These are phyloP conservation scores for Albifimbria verrucaria DNA, from an alignment of 2,329 filamentous ascomycete genomes.

Conservation along the genomic window DNA sequence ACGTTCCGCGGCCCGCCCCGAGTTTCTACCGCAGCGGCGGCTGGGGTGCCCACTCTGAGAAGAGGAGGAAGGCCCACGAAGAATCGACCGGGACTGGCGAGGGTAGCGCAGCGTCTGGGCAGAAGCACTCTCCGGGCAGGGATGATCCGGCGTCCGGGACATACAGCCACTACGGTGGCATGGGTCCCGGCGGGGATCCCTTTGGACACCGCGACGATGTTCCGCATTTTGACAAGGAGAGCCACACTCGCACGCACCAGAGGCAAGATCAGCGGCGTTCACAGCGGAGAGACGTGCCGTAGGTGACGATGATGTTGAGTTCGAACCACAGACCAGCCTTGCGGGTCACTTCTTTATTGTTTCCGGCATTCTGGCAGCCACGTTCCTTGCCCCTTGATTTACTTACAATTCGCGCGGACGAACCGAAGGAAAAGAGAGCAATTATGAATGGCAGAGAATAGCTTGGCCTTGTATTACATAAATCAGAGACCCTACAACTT, in stretches of 20 bases:
- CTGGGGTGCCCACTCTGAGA: slow-evolving; percentile 65
- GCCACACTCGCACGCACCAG: slow-evolving; percentile 72
- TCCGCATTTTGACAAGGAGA: slow-evolving; percentile 73
- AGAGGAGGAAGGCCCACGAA: slow-evolving; percentile 53
- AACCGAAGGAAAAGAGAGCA: slow-evolving; percentile 22
- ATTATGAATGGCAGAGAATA: slow-evolving; percentile 1
- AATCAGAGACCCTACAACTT: not conserved
- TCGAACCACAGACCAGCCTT: slow-evolving; percentile 38
- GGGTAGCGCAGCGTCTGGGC: slow-evolving; percentile 17
- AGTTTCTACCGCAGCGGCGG: slow-evolving; percentile 82
- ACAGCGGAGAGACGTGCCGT: slow-evolving; percentile 34
- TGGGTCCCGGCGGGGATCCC: slow-evolving; percentile 56
- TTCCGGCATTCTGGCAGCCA: slow-evolving; percentile 42
- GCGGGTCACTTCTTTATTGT: slow-evolving; percentile 48
- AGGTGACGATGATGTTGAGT: slow-evolving; percentile 32
- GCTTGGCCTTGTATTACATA: not conserved
- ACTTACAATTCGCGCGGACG: slow-evolving; percentile 35
- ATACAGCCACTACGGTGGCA: slow-evolving; percentile 37
- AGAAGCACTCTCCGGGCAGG: not conserved
- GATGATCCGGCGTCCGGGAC: not conserved
- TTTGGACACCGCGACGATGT: slow-evolving; percentile 50
- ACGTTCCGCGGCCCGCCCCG: slow-evolving; percentile 84
- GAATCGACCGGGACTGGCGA: slow-evolving; percentile 29
- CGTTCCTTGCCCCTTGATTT: slow-evolving; percentile 42
- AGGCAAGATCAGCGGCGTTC: slow-evolving; percentile 51